phyloP scores from a whole-genome alignment of 306 rosid species.

The Trifolium fragiferum region DNA sequence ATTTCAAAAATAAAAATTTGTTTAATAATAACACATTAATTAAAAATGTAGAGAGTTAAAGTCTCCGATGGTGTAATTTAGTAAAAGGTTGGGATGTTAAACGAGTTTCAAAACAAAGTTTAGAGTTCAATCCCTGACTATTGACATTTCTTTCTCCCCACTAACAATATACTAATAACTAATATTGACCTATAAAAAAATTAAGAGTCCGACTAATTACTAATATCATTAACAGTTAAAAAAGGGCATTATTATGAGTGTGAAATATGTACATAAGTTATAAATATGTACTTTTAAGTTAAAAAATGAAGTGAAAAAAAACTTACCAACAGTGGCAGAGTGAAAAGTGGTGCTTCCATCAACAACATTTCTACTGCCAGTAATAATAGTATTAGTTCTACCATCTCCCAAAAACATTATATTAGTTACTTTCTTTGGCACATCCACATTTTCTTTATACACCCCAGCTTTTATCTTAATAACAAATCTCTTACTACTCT shows the following conservation, averaged over 20 bases:
- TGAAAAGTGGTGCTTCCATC: slow-evolving; percentile 94
- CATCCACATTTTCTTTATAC: slow-evolving; percentile 77
- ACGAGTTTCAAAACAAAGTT: no score
- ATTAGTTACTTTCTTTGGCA: slow-evolving; percentile 68
- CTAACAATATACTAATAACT: no score
- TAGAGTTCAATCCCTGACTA: no score
- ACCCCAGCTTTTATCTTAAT: slow-evolving; percentile 78
- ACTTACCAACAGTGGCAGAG: slow-evolving; percentile 90
- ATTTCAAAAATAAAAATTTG: not conserved
- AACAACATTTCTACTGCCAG: slow-evolving; percentile 71
- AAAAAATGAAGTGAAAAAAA: not conserved
- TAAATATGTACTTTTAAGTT: not conserved
- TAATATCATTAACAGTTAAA: no score
- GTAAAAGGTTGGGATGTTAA: no score
- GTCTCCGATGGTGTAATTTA: no score
- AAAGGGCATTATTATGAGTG: not conserved
- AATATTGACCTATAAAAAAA: no score
- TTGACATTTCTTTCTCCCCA: no score
- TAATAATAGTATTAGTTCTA: slow-evolving; percentile 64
- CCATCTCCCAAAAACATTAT: slow-evolving; percentile 91
- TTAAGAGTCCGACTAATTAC: no score
- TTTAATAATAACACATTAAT: not conserved
- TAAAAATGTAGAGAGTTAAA: no score
- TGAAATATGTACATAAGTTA: not conserved
- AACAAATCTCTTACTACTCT: slow-evolving; percentile 62